phyloP scores from a whole-genome alignment of 2,329 filamentous ascomycete genomes.

The Ceratocystiopsis minuta region DNA sequence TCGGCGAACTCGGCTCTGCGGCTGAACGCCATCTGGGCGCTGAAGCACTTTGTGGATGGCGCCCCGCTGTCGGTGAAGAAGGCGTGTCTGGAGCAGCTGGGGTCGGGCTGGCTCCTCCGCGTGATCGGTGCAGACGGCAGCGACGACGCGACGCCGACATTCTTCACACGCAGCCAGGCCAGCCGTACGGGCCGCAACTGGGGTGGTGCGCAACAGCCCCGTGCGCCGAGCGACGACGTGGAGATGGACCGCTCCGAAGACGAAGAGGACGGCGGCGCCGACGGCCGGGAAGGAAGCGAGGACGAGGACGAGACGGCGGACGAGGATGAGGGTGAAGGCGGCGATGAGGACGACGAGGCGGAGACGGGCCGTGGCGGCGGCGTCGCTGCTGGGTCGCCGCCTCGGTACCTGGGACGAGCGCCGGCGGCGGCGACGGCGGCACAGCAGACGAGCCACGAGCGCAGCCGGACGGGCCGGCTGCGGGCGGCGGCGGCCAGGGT shows the following conservation, averaged over 20 bases:
- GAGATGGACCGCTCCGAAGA: slow-evolving; percentile 35
- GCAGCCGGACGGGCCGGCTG: slow-evolving; percentile 22
- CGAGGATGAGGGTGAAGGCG: slow-evolving; percentile 10
- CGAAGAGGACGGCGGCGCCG: slow-evolving; percentile 7
- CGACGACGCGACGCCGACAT: slow-evolving; percentile 23
- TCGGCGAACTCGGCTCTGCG: slow-evolving; percentile 63
- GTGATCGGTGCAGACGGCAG: slow-evolving; percentile 50
- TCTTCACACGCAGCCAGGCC: slow-evolving; percentile 16
- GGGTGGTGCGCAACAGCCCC: too few relatives aligned
- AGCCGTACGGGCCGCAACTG: too few relatives aligned
- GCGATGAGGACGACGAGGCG: slow-evolving; percentile 8
- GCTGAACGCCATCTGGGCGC: slow-evolving; percentile 76
- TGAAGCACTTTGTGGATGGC: slow-evolving; percentile 74
- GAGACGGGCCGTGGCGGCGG: slow-evolving; percentile 6
- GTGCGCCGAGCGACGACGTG: slow-evolving; percentile 31
- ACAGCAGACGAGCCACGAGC: slow-evolving; percentile 8
- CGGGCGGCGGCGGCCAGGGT: slow-evolving; percentile 33
- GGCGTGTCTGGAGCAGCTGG: slow-evolving; percentile 58
- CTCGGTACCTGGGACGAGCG: slow-evolving; percentile 7
- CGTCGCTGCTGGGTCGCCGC: neutral
- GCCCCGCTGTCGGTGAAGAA: slow-evolving; percentile 57
- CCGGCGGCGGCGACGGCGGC: too few relatives aligned
- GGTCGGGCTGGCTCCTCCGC: slow-evolving; percentile 62
- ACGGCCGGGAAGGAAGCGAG: slow-evolving; percentile 1
- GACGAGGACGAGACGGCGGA: neutral